These are phyloP conservation scores for Sarcocystis neurona DNA, from an alignment of 169 alveolate species.

Conservation along the genomic window DNA sequence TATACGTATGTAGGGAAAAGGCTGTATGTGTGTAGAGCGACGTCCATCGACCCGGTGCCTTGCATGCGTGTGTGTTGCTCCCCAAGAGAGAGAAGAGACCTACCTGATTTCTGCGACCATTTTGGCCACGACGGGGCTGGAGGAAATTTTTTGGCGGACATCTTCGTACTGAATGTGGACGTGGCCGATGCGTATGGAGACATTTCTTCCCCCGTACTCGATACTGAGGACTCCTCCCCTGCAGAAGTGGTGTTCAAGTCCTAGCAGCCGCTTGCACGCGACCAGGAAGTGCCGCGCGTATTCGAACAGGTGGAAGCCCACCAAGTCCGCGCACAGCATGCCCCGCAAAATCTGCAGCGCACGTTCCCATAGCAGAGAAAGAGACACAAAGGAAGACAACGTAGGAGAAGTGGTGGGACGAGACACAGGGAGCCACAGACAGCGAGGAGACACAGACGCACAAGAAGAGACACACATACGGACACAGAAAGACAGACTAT, in stretches of 20 bases:
- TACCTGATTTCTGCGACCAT: not conserved
- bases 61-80: too few relatives aligned
- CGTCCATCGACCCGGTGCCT: too few relatives aligned
- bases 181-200: slow-evolving; percentile 58
- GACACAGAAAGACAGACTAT: not conserved
- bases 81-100: too few relatives aligned
- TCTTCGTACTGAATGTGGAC: slow-evolving; percentile 46
- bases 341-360: slow-evolving; percentile 77
- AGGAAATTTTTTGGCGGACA: slow-evolving; percentile 1
- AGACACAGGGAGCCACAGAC: too few relatives aligned
- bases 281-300: slow-evolving; percentile 78
- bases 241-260: slow-evolving; percentile 71
- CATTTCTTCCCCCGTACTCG: slow-evolving; percentile 64
- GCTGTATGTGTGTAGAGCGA: too few relatives aligned
- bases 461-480: not conserved
- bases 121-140: not conserved
- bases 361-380: too few relatives aligned
- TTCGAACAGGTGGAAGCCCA: slow-evolving; percentile 92
- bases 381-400: not conserved
- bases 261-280: slow-evolving; percentile 87
- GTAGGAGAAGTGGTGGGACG: too few relatives aligned
- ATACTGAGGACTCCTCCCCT: slow-evolving; percentile 69
- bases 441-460: not conserved
- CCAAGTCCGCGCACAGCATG: slow-evolving; percentile 89
- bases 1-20: too few relatives aligned